Conservation (phyloP, 345 rosid genomes). For the Linum usitatissimum region DNA sequence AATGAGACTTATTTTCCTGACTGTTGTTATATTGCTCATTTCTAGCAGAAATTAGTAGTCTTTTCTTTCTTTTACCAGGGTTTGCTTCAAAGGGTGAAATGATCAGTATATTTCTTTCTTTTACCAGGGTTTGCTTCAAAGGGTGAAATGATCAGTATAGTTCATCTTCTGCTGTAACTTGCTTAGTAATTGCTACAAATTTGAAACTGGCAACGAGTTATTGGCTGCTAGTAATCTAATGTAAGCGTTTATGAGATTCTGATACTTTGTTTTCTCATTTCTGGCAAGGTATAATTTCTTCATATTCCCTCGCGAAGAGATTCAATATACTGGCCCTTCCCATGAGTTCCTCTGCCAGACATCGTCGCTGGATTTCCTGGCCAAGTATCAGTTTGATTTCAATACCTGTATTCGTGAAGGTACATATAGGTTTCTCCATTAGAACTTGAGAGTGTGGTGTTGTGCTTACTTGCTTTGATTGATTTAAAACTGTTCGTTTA, state of each 20-base stretch:
- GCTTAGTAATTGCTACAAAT: background rate
- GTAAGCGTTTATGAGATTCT: background rate
- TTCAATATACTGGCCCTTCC: slow-evolving; percentile 35
- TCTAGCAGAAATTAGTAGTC: slow-evolving; percentile 12
- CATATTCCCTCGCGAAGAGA: slow-evolving; percentile 65
- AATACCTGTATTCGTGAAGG: slow-evolving; percentile 76
- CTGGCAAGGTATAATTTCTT: slow-evolving; percentile 70
- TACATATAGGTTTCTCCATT: slow-evolving; percentile 8
- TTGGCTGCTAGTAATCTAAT: background rate
- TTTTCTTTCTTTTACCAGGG: no score
- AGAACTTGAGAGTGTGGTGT: background rate
- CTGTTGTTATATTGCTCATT: background rate
- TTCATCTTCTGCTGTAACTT: background rate
- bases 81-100: no score
- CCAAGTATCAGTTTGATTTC: slow-evolving; percentile 86
- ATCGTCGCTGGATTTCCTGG: slow-evolving; percentile 71
- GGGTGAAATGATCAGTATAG: no score
- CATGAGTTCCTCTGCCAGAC: slow-evolving; percentile 84
- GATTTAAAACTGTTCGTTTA: slow-evolving; percentile 30
- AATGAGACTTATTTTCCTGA: background rate
- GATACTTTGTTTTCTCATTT: background rate
- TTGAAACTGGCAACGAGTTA: background rate
- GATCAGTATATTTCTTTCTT: no score
- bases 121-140: no score
- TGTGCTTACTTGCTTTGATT: slow-evolving; percentile 9